Evolutionary conservation across 2,329 filamentous ascomycete genomes (phyloP), one percentile per base, ranked within the genome.

Genomic region (Periconia sp.): DNA sequence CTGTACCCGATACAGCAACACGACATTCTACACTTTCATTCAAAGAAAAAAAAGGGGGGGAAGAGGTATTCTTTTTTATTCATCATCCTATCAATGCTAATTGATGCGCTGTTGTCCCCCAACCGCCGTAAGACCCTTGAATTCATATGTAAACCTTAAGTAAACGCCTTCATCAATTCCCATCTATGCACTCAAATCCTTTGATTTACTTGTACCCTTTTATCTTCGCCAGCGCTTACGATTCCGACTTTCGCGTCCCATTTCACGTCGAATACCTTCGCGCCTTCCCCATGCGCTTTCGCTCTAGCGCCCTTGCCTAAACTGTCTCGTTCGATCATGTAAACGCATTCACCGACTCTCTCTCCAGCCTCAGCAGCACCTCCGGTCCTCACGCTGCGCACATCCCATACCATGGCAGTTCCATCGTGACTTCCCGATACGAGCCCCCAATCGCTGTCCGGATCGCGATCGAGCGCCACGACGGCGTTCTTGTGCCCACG

Each of bases 381-480:
- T 2, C 80, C 81, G 17, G 77, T 81, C 71, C 85, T 80, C 49
- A 84, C 85, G 65, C 85, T 88, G 50, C 94, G 82, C 60, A 97
- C 82, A 79, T 99, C 94, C 94, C 94, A 99, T 46, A 99, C 86
- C 48, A 92, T 85, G 67, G 91, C 94, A 1, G 91, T 96, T 33
- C 93, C 92, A 73, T 99, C 94, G 74, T 96, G 90, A 44, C 89
- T 90, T n/a, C 85, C 93, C 31, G 89, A 94, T 0, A 93, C 90
- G 9, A 99, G 81, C n/a, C 89, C 86, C 76, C 92, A 91, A 57
- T 87, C 85, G 67, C 88, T 92, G 41, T 85, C 82, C 0, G 85
- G 85, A 62, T 85, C 82, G 11, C 77, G 76, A 13, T 82, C 79
- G 40, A 89, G 75, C n/a, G 77, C 76, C 2, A 85, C 82, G 11